Evolutionary conservation across 139 green algal genomes (phyloP), one percentile per base, ranked within the genome.

Genomic region (Gonium pectorale): DNA sequence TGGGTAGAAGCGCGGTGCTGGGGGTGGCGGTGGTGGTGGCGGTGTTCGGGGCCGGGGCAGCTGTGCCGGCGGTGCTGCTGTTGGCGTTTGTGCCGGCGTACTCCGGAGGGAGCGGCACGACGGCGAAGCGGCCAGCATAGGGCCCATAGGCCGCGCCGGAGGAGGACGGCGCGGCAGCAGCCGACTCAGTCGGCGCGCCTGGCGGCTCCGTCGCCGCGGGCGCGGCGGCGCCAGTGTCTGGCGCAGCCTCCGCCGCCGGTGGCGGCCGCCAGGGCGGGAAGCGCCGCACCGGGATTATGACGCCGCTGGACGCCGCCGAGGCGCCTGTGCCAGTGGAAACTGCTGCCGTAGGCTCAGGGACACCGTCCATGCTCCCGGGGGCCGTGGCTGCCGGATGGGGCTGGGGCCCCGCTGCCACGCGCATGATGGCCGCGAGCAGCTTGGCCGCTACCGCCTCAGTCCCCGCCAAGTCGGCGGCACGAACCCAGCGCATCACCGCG

Each of bases 401-500:
- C 35, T 56, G 68, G 2, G 82, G 66, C 5, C 71, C 82, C 3
- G 46, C 26, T 2, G 77, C 67, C 13, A 81, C 72, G 26, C 78
- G 77, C 67, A 89, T 82, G 33, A 89, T 83, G 69, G 27, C 21
- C 17, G 81, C 81, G 2, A 86, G 54, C 3, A 86, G 69, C 41
- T 52, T 71, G 29, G 81, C 81, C 0, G 81, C 40, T 0, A 56
- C 35, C 8, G 56, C 43, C 68, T 86, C 81, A 1, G 56, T 71
- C 19, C 81, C 81, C 11, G 81, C 68, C n/a, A 88, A 44, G 67
- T 87, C 86, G 3, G 86, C 86, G 1, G 72, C 41, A 0, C 87
- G 71, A 24, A 89, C 86, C 90, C 90, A 94, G 22, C 90, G 84
- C 78, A 90, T 86, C 33, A 94, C 49, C 0, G 89, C 66, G 26